These are phyloP conservation scores for Erigeron philadelphicus DNA, from an alignment of 140 eudicot genomes.

Conservation along the genomic window DNA sequence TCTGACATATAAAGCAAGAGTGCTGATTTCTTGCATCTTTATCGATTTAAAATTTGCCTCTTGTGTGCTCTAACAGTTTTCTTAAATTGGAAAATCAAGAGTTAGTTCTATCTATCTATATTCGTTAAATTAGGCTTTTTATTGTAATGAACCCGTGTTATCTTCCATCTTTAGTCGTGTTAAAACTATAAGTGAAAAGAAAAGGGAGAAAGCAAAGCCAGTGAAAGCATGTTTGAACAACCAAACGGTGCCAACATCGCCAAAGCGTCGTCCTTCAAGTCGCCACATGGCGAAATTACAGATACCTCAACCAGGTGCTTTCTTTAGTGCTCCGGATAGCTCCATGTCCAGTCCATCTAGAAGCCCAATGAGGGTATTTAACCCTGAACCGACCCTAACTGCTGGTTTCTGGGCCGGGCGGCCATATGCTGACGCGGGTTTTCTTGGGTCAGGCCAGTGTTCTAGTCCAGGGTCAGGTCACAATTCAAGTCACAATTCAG, in stretches of 20 bases:
- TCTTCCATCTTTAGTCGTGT: slow-evolving; percentile 16
- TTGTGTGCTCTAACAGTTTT: background rate
- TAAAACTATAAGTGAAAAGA: slow-evolving; percentile 29
- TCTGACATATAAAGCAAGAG: background rate
- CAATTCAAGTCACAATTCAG: slow-evolving; percentile 53
- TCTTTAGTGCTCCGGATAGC: slow-evolving; percentile 84
- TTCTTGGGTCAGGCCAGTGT: slow-evolving; percentile 66
- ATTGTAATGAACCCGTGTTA: background rate
- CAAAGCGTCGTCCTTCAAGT: slow-evolving; percentile 40
- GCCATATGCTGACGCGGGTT: slow-evolving; percentile 39
- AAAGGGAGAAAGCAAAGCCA: slow-evolving; percentile 38
- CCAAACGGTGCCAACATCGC: slow-evolving; percentile 42
- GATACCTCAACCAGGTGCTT: slow-evolving; percentile 58
- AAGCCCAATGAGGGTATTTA: slow-evolving; percentile 66
- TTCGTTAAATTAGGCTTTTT: background rate
- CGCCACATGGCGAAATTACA: slow-evolving; percentile 58
- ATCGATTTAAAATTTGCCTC: background rate
- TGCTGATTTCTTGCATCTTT: slow-evolving; percentile 10
- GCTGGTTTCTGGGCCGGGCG: slow-evolving; percentile 51
- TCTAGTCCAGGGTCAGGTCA: slow-evolving; percentile 69
- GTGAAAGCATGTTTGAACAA: slow-evolving; percentile 31
- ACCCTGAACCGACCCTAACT: slow-evolving; percentile 42
- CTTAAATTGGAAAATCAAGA: background rate
- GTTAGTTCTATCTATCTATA: background rate
- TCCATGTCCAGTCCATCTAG: slow-evolving; percentile 89